A percentile compares a stretch with the other conserved stretches of the same genome.
phyloP scores from a whole-genome alignment of 768 basidiomycete species.

The Pleurotus pulmonarius region DNA sequence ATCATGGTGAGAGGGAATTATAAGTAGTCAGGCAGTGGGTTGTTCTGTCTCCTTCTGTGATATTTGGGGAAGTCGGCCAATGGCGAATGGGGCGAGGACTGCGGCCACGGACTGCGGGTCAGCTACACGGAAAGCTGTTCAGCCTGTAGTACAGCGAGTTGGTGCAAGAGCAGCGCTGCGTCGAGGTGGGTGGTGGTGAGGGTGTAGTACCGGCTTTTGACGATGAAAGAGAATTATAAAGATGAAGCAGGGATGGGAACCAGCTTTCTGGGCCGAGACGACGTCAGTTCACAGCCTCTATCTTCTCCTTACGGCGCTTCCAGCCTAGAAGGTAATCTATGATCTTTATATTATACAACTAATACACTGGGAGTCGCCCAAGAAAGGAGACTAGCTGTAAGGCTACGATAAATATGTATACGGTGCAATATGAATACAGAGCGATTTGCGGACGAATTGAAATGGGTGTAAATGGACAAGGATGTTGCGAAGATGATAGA shows the following conservation, averaged over 20 bases:
- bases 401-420: background rate
- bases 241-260: background rate
- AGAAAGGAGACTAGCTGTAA: background rate
- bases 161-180: too few relatives aligned
- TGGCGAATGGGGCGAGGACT: background rate
- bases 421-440: background rate
- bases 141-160: too few relatives aligned
- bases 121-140: background rate
- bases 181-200: too few relatives aligned
- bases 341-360: background rate
- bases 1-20: slow-evolving; percentile 25
- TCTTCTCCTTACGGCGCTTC: too few relatives aligned
- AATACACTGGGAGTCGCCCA: background rate
- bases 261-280: background rate
- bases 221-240: background rate
- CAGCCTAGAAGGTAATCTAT: too few relatives aligned
- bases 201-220: background rate
- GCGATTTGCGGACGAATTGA: background rate
- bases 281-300: background rate
- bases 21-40: slow-evolving; percentile 2
- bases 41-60: background rate
- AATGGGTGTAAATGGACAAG: background rate
- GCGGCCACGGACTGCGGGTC: background rate
- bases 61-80: background rate
- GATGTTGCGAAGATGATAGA: background rate